phyloP scores from a whole-genome alignment of 768 basidiomycete species.

The Leccinum subgranulosum region DNA sequence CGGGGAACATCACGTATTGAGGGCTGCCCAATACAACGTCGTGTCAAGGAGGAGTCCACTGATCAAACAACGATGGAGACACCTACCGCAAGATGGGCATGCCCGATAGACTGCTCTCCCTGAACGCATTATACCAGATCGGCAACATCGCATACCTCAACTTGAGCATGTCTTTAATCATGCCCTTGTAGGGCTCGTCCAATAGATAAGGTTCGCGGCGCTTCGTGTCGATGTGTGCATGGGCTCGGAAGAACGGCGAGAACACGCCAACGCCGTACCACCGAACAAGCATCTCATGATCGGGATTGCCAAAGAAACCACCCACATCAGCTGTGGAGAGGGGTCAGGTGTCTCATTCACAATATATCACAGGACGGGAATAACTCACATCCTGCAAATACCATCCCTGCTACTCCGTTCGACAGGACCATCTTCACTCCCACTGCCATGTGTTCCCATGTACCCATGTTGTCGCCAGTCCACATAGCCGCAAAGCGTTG shows the following conservation, averaged over 20 bases:
- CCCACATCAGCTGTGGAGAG: conserved; percentile 82
- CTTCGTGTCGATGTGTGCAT: conserved; percentile 97
- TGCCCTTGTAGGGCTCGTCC: conserved; percentile 84
- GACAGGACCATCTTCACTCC: conserved; percentile 92
- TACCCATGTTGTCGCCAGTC: conserved; percentile 97
- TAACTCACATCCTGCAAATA: conserved; percentile 82
- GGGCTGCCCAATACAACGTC: conserved; percentile 51
- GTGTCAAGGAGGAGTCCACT: background rate
- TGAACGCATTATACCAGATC: conserved; percentile 97
- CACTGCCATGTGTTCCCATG: conserved; percentile 96
- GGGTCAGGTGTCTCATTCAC: background rate
- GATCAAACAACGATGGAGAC: background rate
- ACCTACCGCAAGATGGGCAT: conserved; percentile 77
- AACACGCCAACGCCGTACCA: conserved; percentile 98
- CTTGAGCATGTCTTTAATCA: conserved; percentile 73
- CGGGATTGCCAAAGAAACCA: conserved; percentile 97
- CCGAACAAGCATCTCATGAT: conserved; percentile 89
- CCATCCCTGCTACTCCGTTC: conserved; percentile 86
- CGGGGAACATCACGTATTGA: conserved; percentile 93
- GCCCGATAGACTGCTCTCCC: conserved; percentile 79
- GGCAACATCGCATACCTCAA: conserved; percentile 86
- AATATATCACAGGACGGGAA: background rate
- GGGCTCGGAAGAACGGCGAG: conserved; percentile 97
- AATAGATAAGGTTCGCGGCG: conserved; percentile 93
- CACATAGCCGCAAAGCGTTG: conserved; percentile 97